A percentile compares a stretch with the other conserved stretches of the same genome.
Conservation (phyloP, 2,329 filamentous ascomycete species). For the Trichoderma sp. region DNA sequence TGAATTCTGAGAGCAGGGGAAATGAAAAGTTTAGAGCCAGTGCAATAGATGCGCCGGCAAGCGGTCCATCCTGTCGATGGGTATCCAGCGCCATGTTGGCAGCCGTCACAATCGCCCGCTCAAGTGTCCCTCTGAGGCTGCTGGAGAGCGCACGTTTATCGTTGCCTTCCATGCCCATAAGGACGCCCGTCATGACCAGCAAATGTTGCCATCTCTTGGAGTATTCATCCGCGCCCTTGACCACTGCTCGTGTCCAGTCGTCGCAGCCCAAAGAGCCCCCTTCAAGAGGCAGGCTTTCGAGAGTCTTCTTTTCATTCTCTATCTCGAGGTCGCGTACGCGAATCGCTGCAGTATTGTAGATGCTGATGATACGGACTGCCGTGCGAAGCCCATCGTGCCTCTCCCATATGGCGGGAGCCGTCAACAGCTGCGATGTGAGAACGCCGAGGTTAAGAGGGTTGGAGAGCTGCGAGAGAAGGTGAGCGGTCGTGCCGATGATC, state of each 20-base stretch:
- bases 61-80: slow-evolving; percentile 45
- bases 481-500: slow-evolving; percentile 67
- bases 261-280: slow-evolving; percentile 54
- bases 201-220: slow-evolving; percentile 80
- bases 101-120: slow-evolving; percentile 73
- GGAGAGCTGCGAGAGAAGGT: slow-evolving; percentile 69
- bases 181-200: slow-evolving; percentile 75
- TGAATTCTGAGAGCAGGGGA: slow-evolving; percentile 65
- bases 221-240: slow-evolving; percentile 60
- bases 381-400: slow-evolving; percentile 62
- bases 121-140: slow-evolving; percentile 67
- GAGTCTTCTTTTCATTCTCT: slow-evolving; percentile 40
- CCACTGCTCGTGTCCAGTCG: slow-evolving; percentile 60
- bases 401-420: slow-evolving; percentile 72
- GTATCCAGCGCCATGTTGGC: slow-evolving; percentile 73
- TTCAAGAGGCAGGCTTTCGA: slow-evolving; percentile 35
- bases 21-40: slow-evolving; percentile 79
- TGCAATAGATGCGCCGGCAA: slow-evolving; percentile 59
- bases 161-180: slow-evolving; percentile 74
- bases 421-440: slow-evolving; percentile 72
- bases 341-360: slow-evolving; percentile 70
- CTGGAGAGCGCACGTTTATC: slow-evolving; percentile 66
- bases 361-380: slow-evolving; percentile 68
- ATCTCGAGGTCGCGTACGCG: slow-evolving; percentile 56
- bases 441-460: slow-evolving; percentile 77